These are phyloP conservation scores for Sordariomycetes sp. DNA, from an alignment of 2,329 filamentous ascomycete genomes.

Conservation along the genomic window DNA sequence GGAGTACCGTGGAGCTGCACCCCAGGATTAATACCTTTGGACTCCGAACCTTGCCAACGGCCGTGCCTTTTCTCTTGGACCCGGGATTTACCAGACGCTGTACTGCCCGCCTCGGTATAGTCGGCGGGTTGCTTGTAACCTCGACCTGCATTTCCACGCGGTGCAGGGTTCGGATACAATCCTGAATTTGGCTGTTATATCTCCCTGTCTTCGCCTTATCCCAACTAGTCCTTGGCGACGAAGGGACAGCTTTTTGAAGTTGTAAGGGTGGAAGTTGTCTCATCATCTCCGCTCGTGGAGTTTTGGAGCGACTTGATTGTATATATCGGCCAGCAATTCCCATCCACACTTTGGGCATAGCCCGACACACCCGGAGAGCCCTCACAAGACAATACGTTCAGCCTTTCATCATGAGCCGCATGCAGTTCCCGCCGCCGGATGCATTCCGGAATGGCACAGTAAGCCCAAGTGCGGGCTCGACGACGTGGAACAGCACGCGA, in stretches of 20 bases:
- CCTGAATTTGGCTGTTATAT: background rate
- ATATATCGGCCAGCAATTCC: background rate
- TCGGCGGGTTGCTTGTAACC: background rate
- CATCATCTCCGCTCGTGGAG: background rate
- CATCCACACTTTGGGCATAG: background rate
- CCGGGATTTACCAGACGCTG: background rate
- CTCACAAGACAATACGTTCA: background rate
- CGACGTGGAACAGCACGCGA: slow-evolving; percentile 1
- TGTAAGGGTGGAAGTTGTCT: background rate
- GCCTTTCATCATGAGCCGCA: slow-evolving; percentile 1
- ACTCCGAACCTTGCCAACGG: background rate
- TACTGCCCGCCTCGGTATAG: background rate
- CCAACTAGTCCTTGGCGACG: background rate
- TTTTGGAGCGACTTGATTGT: background rate
- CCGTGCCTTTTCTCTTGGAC: background rate
- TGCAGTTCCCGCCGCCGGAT: background rate
- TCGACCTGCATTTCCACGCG: background rate
- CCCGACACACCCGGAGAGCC: background rate
- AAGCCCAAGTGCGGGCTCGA: background rate
- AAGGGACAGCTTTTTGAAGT: background rate
- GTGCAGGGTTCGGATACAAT: background rate
- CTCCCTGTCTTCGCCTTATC: background rate
- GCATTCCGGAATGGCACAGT: slow-evolving; percentile 1
- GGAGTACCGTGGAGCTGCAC: background rate
- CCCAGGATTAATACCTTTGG: background rate